Conservation (phyloP, 2,329 filamentous ascomycete genomes). For the Magnaporthales sp. region DNA sequence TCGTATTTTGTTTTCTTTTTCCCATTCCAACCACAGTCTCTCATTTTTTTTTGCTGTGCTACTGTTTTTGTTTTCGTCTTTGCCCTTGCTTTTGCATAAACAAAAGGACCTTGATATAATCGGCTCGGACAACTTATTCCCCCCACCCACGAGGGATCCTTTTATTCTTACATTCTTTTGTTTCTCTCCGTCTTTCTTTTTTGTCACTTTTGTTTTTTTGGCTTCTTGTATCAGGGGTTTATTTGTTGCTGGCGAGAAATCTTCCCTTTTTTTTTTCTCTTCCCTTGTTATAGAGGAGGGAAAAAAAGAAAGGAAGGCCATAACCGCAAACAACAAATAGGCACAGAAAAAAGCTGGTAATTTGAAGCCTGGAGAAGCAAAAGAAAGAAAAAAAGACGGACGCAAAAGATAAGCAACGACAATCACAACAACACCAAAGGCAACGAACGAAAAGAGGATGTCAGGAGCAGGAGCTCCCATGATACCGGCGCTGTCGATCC, state of each 20-base stretch:
- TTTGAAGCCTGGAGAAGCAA: not conserved
- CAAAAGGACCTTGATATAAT: constrained; percentile 2
- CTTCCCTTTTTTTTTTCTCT: not conserved
- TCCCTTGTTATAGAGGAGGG: not conserved
- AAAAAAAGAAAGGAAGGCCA: not conserved
- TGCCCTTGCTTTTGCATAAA: not conserved
- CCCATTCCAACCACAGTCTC: not conserved
- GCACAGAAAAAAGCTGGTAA: not conserved
- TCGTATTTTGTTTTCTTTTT: not conserved
- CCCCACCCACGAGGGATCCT: not conserved
- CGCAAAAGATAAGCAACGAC: not conserved
- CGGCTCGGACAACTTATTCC: not conserved
- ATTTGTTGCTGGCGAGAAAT: not conserved
- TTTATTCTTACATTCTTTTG: not conserved
- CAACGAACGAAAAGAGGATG: not conserved
- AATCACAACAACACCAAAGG: not conserved
- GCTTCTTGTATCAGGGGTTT: not conserved
- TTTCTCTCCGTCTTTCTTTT: not conserved
- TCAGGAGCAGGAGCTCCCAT: not conserved
- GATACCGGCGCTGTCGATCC: not conserved
- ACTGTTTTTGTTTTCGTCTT: not conserved
- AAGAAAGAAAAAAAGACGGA: too few species aligned
- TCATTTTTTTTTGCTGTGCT: not conserved
- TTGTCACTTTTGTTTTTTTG: not conserved
- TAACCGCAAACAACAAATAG: not conserved